phyloP scores from a whole-genome alignment of 768 basidiomycete species.

The Leccinum boreale region DNA sequence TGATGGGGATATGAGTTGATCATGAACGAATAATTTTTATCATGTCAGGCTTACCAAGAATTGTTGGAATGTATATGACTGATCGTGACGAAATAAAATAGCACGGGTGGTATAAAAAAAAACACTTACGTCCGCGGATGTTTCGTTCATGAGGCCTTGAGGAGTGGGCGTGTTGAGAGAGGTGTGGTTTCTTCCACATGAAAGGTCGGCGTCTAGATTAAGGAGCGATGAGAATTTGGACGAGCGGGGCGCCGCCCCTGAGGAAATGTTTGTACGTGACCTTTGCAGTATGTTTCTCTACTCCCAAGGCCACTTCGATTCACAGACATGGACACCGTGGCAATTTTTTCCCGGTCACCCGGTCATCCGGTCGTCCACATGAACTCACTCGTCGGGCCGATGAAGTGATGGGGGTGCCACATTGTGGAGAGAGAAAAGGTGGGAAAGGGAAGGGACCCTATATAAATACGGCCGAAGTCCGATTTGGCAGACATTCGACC shows the following conservation, averaged over 20 bases:
- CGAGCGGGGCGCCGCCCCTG: background rate
- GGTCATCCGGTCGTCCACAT: background rate
- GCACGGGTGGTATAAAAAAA: background rate
- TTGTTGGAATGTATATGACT: background rate
- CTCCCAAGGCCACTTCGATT: background rate
- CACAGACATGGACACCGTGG: background rate
- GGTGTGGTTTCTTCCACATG: background rate
- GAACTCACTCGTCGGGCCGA: constrained; percentile 1
- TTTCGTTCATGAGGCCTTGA: background rate
- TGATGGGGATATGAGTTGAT: background rate
- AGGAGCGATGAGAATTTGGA: background rate
- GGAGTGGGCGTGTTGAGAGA: background rate
- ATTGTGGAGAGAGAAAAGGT: background rate
- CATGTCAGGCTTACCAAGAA: background rate
- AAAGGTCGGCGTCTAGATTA: background rate
- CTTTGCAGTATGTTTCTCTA: background rate
- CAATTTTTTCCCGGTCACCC: background rate
- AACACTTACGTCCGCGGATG: background rate
- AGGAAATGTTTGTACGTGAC: background rate
- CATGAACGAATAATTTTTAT: background rate
- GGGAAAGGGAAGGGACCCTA: constrained; percentile 2
- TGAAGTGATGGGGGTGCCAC: constrained; percentile 4
- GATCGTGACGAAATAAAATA: background rate
- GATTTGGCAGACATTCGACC: background rate
- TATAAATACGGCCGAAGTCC: constrained; percentile 11